Evolutionary conservation across 495 filamentous ascomycete genomes (phyloP).

Genomic region (Astrothelium macrocarpum): DNA sequence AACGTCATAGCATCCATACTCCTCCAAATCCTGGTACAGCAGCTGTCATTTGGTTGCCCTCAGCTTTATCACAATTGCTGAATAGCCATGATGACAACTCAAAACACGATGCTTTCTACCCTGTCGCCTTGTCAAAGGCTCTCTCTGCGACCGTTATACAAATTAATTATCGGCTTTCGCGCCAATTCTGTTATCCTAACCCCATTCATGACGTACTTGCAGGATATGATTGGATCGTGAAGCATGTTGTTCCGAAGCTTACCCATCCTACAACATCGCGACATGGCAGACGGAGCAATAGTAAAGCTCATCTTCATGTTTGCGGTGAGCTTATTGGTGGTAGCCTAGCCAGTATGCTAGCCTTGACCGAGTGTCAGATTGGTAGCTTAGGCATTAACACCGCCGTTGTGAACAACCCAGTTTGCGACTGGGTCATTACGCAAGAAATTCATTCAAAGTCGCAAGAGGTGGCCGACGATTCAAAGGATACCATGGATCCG

Average conservation of each 20-base stretch:
- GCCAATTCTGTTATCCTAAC: slow-evolving; percentile 26
- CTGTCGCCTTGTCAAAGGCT: slow-evolving; percentile 14
- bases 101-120: slow-evolving; percentile 14
- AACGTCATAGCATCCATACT: slow-evolving; percentile 18
- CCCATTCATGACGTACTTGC: slow-evolving; percentile 36
- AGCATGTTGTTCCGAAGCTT: slow-evolving; percentile 25
- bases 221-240: slow-evolving; percentile 36
- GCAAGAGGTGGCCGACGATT: not conserved
- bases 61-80: slow-evolving; percentile 20
- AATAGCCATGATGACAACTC: not conserved
- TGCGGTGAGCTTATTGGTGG: slow-evolving; percentile 48
- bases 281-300: slow-evolving; percentile 9
- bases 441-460: slow-evolving; percentile 5
- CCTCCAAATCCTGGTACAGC: not conserved
- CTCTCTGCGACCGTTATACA: slow-evolving; percentile 27
- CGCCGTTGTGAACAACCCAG: slow-evolving; percentile 33
- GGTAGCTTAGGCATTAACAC: slow-evolving; percentile 28
- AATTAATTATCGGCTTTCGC: slow-evolving; percentile 31
- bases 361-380: slow-evolving; percentile 46
- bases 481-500: not conserved
- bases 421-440: slow-evolving; percentile 35
- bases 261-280: not conserved
- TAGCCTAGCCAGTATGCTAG: slow-evolving; percentile 47
- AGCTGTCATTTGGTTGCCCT: slow-evolving; percentile 7
- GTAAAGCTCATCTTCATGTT: slow-evolving; percentile 32